Evolutionary conservation across 306 rosid genomes (phyloP), one percentile per base, ranked within the genome.

Genomic region (Rosa lucieae): DNA sequence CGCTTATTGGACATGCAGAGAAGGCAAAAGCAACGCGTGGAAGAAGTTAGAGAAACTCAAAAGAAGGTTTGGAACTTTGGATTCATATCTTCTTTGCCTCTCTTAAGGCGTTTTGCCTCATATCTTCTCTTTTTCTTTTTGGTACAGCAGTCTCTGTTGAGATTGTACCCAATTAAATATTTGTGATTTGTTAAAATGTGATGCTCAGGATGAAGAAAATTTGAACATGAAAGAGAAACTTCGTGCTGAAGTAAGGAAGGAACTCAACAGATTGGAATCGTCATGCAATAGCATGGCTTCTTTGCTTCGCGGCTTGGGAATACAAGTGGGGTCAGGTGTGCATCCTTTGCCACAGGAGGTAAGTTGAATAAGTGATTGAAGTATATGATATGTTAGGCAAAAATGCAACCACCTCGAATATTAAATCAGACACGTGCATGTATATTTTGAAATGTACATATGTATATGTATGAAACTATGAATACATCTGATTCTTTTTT

Each of bases 1-100:
- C 97, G 94, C 20, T 47, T 89, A 74, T 39, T 84, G 73, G 94
- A 93, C 77, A 90, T 90, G 93, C 87, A 93, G 79, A 89, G 85
- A 85, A 93, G 98, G 82, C 94, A 91, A 86, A 90, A 87, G 82
- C 88, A 91, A 78, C 98, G 99, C 13, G 80, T 96, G 76, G 96
- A 90, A 88, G 98, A 96, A 93, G 91, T 93, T 59, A 93, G 99
- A 80, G 89, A 96, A 89, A 85, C 94, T 18, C 94, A 89, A 74
- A 93, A 93, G 92, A 96, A 96, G 98, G 99, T 96, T 78, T 82
- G 77, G 89, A 93, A 95, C 96, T 91, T 79, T 82, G 77, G 35
- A 26, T 80, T 78, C 44, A 67, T 70, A 14, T 78, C 44, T 58
- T 79, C 44, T 58, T 79, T 77, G 53, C 70, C 26, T n/a, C 71